Evolutionary conservation across 2,329 filamentous ascomycete genomes (phyloP), one percentile per base, ranked within the genome.

Genomic region (Ophiostoma sp.): DNA sequence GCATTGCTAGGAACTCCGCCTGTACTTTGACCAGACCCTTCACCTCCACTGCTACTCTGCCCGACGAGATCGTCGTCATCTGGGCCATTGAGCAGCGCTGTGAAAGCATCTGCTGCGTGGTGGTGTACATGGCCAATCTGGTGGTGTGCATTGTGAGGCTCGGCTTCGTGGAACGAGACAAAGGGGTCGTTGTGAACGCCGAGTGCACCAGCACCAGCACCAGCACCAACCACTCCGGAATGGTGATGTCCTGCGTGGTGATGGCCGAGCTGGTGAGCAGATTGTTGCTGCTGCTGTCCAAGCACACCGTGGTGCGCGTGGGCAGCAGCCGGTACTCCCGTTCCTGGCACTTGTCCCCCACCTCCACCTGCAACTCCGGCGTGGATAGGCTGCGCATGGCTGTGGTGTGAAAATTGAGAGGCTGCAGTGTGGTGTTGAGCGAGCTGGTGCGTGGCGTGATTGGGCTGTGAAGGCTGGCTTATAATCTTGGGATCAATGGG

Each of bases 401-500:
- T 44, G 36, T 67, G 65, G 65, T 67, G 65, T n/a, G 65, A 67
- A 13, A 67, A 67, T 11, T 27, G 65, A 23, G 65, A 48, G n/a
- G 39, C 39, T 17, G 65, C 39, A 10, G 65, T 17, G 36, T 67
- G 65, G 27, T 67, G 44, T 23, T 54, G 44, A 31, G 66, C 27
- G 4, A 52, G 66, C 41, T 52, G 41, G 17, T 67, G 66, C 3
- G 31, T 8, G 66, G 41, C 31, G 66, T 67, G 66, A 7, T n/a
- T 52, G 41, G 77, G 76, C 33, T 75, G 75, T 1, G 76, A 73
- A 0, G 79, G 75, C 68, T 83, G 81, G 65, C 80, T 82, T 74
- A 87, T 86, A 69, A 87, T 86, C 73, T 85, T 84, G n/a, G 85
- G 85, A 75, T 87, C 85, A 76, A 87, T 87, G 35, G 85, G 85